Percentiles rank a stretch among this genome's conserved stretches.
phyloP scores from a whole-genome alignment of 2,329 filamentous ascomycete species.

The Fusarium oligoseptatum region DNA sequence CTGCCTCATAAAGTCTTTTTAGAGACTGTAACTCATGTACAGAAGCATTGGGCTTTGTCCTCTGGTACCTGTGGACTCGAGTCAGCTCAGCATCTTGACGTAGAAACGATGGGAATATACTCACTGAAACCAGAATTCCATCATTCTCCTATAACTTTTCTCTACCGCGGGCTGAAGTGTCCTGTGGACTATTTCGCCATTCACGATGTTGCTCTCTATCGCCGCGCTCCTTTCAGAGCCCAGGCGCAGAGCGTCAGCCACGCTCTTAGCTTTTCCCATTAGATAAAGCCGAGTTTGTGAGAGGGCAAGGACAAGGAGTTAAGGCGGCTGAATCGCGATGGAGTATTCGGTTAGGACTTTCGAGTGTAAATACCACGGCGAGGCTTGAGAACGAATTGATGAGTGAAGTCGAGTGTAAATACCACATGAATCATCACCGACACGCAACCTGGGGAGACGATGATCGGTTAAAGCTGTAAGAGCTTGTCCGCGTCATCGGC shows the following conservation, averaged over 20 bases:
- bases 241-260: neutral
- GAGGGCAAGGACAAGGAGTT: neutral
- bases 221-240: neutral
- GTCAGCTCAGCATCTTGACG: neutral
- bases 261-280: neutral
- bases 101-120: neutral
- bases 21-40: neutral
- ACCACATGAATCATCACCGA: too few species aligned
- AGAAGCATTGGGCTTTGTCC: neutral
- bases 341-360: neutral
- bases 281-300: neutral
- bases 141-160: neutral
- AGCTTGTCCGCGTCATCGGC: too few species aligned
- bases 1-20: neutral
- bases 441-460: too few species aligned
- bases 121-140: neutral
- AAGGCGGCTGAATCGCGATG: neutral
- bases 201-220: neutral
- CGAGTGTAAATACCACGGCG: conserved; percentile 2
- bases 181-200: neutral
- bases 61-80: neutral
- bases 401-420: neutral
- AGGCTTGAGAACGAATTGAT: neutral
- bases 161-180: neutral
- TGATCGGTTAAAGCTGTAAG: too few species aligned